Evolutionary conservation across 202 grass and related monocot species (phyloP), one percentile per base, ranked within the genome.

Genomic region (Zoysia matrella): DNA sequence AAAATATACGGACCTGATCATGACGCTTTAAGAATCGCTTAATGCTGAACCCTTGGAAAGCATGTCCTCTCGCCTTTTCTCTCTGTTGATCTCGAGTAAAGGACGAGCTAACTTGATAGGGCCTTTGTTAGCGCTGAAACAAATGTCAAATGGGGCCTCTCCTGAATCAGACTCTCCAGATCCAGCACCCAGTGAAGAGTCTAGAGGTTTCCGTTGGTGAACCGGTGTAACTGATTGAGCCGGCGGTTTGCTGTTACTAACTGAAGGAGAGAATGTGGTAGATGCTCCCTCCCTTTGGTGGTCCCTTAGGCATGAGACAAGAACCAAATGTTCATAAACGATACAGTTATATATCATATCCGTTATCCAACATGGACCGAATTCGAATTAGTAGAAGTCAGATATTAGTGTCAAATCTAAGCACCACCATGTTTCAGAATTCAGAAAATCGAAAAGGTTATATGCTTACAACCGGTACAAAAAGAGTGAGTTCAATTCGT

Each of bases 71-170:
- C 75, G 77, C 46, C 50, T 79, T 90, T 79, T 87, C 53, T 78
- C 85, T 47, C 72, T 82, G 7, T 86, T 88, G 42, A 86, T 13
- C 53, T 83, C 75, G 11, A 83, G 3, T 50, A 93, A 65, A 69
- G 85, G 63, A 46, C 2, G 74, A 0, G 58, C 75, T 22, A 85
- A 15, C 11, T 41, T 79, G 40, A 90, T 0, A 8, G 71, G 1
- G 14, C 66, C 36, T 40, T 46, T 82, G 36, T 40, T 58, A 63
- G 5, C 57, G 61, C 11, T 11, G 60, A 47, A 53, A 68, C 82
- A 90, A 54, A 93, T 83, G 16, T 93, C 88, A 86, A 93, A 83
- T 45, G 66, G 71, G 54, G n/a, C 11, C 13, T 60, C 45, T 82
- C 57, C 71, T 70, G 70, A 54, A 64, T 62, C 72, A 86, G 75